Evolutionary conservation across 2,329 filamentous ascomycete genomes (phyloP).

Genomic region (Atkinsonella texensis): DNA sequence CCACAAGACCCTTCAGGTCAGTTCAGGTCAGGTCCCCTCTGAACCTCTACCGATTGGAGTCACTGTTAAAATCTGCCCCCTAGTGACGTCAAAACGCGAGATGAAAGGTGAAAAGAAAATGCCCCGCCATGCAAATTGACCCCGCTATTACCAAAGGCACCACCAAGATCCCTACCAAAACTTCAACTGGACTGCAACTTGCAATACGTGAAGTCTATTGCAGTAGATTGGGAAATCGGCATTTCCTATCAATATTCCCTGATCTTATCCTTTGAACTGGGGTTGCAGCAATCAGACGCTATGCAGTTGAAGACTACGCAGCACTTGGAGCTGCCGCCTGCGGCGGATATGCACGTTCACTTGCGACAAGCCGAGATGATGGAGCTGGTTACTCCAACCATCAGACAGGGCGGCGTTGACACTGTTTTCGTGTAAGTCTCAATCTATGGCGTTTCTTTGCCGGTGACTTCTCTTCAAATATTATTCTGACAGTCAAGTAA

Average conservation of each 20-base stretch:
- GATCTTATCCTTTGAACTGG: too few relatives aligned
- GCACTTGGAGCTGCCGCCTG: slow-evolving; percentile 41
- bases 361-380: slow-evolving; percentile 56
- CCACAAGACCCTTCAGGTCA: too few relatives aligned
- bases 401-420: slow-evolving; percentile 51
- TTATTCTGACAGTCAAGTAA: not conserved
- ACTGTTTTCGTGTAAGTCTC: slow-evolving; percentile 36
- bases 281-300: not conserved
- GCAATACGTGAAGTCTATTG: too few relatives aligned
- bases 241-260: not conserved
- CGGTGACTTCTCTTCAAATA: too few relatives aligned
- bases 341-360: slow-evolving; percentile 61
- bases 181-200: too few relatives aligned
- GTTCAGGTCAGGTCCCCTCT: too few relatives aligned
- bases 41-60: too few relatives aligned
- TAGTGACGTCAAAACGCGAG: too few relatives aligned
- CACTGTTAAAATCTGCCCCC: too few relatives aligned
- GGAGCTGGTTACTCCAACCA: slow-evolving; percentile 38
- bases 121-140: not conserved
- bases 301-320: slow-evolving; percentile 7
- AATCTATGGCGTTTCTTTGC: not conserved
- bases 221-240: not conserved
- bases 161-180: not conserved
- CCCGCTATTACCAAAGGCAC: not conserved
- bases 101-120: not conserved